Conservation (phyloP, 2,329 filamentous ascomycete genomes). For the Curvularia eragrostidis region DNA sequence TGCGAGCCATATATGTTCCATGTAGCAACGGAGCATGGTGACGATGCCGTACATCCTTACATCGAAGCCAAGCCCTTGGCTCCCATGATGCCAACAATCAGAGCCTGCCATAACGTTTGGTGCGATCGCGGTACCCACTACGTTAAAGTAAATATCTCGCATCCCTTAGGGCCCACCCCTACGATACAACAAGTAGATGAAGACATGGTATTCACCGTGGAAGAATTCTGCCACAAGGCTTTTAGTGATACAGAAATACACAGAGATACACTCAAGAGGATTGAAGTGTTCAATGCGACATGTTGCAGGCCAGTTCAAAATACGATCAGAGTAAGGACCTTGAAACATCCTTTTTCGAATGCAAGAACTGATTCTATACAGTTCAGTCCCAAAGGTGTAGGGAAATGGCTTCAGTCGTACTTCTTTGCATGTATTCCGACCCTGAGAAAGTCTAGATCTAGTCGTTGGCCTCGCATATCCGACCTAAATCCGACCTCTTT, state of each 20-base stretch:
- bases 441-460: not conserved
- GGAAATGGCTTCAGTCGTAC: not conserved
- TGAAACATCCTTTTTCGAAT: not conserved
- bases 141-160: not conserved
- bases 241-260: not conserved
- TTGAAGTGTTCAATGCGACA: not conserved
- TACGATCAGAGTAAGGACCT: not conserved
- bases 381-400: not conserved
- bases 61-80: not conserved
- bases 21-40: not conserved
- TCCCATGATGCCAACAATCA: not conserved
- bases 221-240: not conserved
- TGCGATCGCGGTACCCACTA: not conserved
- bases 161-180: not conserved
- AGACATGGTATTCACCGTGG: not conserved
- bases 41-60: not conserved
- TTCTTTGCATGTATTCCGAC: slow-evolving; percentile 1
- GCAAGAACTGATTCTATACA: not conserved
- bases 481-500: not conserved
- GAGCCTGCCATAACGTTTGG: not conserved
- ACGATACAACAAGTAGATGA: not conserved
- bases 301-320: not conserved
- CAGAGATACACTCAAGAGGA: not conserved
- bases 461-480: not conserved
- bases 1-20: not conserved